phyloP scores from a whole-genome alignment of 192 early-diverging fungal species.

The Coemansia sp. region DNA sequence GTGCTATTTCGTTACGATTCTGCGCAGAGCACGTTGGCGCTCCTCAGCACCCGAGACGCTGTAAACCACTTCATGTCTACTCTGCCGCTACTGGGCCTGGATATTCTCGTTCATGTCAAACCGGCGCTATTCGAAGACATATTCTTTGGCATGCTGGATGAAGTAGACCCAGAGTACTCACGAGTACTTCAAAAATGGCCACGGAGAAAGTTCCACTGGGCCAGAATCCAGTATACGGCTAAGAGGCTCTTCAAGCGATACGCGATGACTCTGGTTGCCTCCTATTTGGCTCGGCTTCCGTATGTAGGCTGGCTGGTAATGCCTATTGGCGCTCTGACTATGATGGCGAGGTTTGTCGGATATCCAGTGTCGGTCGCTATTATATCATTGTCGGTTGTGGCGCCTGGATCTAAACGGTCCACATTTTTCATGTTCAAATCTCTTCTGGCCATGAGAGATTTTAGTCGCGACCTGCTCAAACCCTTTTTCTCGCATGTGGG shows the following conservation, averaged over 20 bases:
- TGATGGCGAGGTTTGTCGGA: slow-evolving; percentile 49
- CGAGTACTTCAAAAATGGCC: slow-evolving; percentile 33
- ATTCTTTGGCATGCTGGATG: slow-evolving; percentile 43
- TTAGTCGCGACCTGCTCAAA: slow-evolving; percentile 43
- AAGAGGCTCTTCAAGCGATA: slow-evolving; percentile 38
- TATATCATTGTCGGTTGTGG: slow-evolving; percentile 17
- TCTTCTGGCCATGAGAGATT: slow-evolving; percentile 46
- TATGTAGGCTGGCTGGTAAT: slow-evolving; percentile 47
- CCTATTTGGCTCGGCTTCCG: slow-evolving; percentile 23
- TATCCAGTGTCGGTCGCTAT: slow-evolving; percentile 33
- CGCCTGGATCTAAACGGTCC: slow-evolving; percentile 26
- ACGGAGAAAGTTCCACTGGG: slow-evolving; percentile 35
- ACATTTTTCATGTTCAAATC: slow-evolving; percentile 49
- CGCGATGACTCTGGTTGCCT: slow-evolving; percentile 36
- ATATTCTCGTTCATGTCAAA: slow-evolving; percentile 31
- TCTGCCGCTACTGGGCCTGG: slow-evolving; percentile 43
- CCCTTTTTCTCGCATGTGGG: slow-evolving; percentile 47
- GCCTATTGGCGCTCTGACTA: slow-evolving; percentile 29
- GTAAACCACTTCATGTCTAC: slow-evolving; percentile 36
- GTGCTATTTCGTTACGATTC: slow-evolving; percentile 34
- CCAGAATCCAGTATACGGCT: slow-evolving; percentile 34
- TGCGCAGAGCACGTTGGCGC: slow-evolving; percentile 24
- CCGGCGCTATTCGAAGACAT: slow-evolving; percentile 32
- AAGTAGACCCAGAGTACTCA: slow-evolving; percentile 42
- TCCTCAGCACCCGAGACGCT: slow-evolving; percentile 39